These are phyloP conservation scores for Zelopaecilomyces penicillatus DNA, from an alignment of 2,329 filamentous ascomycete genomes.

Conservation along the genomic window DNA sequence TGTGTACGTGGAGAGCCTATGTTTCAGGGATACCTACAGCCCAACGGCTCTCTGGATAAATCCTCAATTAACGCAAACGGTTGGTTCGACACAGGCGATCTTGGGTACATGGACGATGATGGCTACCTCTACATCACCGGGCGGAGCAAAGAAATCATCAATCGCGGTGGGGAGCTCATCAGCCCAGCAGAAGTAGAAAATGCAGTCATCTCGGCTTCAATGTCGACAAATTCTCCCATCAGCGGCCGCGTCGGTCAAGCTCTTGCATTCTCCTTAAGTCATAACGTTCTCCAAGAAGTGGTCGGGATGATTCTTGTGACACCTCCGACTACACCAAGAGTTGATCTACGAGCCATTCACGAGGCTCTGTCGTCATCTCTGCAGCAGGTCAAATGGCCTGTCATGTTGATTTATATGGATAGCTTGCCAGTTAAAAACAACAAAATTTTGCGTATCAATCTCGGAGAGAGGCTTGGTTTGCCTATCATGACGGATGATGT, in stretches of 20 bases:
- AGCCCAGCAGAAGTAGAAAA: constrained; percentile 52
- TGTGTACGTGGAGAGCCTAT: constrained; percentile 43
- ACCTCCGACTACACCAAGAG: constrained; percentile 30
- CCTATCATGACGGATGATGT: constrained; percentile 36
- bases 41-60: constrained; percentile 34
- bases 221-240: constrained; percentile 32
- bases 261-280: constrained; percentile 44
- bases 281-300: constrained; percentile 47
- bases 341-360: constrained; percentile 41
- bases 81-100: constrained; percentile 48
- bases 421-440: constrained; percentile 47
- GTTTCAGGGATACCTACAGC: constrained; percentile 40
- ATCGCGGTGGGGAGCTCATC: constrained; percentile 50
- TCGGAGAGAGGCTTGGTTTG: constrained; percentile 39
- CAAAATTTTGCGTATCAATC: constrained; percentile 47
- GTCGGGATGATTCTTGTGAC: constrained; percentile 46
- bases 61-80: constrained; percentile 38
- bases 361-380: constrained; percentile 37
- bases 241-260: constrained; percentile 38
- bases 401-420: constrained; percentile 46
- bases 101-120: constrained; percentile 42
- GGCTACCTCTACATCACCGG: constrained; percentile 48
- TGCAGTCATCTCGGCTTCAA: constrained; percentile 40
- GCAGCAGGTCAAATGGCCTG: constrained; percentile 45
- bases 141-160: constrained; percentile 48